A percentile compares a stretch with the other conserved stretches of the same genome.
phyloP scores from a whole-genome alignment of 768 basidiomycete genomes.

The Suillus lakei region DNA sequence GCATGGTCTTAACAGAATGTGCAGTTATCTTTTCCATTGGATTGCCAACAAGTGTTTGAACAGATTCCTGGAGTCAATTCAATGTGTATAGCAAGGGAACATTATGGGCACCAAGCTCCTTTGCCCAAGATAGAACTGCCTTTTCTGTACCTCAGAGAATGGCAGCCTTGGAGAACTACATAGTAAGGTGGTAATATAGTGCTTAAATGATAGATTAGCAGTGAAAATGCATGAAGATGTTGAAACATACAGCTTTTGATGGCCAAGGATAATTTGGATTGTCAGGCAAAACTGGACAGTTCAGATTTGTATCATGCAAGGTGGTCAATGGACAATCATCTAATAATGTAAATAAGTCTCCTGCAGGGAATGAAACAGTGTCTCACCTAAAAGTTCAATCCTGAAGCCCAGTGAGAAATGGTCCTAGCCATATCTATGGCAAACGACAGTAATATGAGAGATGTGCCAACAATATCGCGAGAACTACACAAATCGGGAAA shows the following conservation, averaged over 20 bases:
- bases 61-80: constrained; percentile 20
- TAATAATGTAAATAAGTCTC: not conserved
- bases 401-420: too few species aligned
- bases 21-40: constrained; percentile 25
- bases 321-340: not conserved
- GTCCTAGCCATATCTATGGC: too few species aligned
- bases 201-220: constrained; percentile 16
- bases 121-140: constrained; percentile 35
- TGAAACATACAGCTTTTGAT: constrained; percentile 8
- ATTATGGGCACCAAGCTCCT: constrained; percentile 29
- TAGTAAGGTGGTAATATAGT: constrained; percentile 33
- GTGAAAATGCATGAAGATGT: not conserved
- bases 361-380: not conserved
- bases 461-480: too few species aligned
- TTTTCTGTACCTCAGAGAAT: constrained; percentile 36
- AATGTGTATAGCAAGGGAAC: constrained; percentile 32
- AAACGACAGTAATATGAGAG: too few species aligned
- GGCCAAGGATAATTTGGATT: constrained; percentile 13
- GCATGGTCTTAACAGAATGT: too few species aligned
- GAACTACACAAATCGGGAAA: too few species aligned
- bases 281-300: constrained; percentile 35
- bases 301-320: not conserved
- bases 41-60: constrained; percentile 24
- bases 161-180: constrained; percentile 36
- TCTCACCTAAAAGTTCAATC: not conserved